phyloP scores from a whole-genome alignment of 257 asterid genomes.

The Rhazya stricta region DNA sequence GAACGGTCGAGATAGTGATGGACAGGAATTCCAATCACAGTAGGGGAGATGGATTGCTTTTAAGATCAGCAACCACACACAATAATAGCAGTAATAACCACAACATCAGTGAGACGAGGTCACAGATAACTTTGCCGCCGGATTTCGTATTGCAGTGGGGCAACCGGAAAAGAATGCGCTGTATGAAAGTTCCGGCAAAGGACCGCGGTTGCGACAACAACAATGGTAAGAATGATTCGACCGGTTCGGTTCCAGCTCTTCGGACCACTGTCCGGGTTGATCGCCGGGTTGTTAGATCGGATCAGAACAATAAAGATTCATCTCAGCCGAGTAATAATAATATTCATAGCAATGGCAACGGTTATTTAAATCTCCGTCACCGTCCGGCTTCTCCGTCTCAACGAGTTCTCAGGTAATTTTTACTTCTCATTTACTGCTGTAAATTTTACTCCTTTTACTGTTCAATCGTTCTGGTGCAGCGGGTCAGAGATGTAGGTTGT shows the following conservation, averaged over 20 bases:
- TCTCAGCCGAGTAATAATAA: conserved; percentile 25
- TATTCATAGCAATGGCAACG: conserved; percentile 27
- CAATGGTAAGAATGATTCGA: conserved; percentile 17
- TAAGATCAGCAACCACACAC: conserved; percentile 36
- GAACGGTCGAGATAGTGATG: conserved; percentile 33
- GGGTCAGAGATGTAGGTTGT: neutral
- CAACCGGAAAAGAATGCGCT: conserved; percentile 64
- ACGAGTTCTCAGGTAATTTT: conserved; percentile 47
- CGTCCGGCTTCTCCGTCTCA: conserved; percentile 67
- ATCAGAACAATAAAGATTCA: conserved; percentile 37
- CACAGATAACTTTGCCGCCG: conserved; percentile 44
- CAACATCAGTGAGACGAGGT: conserved; percentile 32
- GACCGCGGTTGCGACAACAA: conserved; percentile 24
- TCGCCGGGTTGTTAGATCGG: conserved; percentile 62
- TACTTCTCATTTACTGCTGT: neutral
- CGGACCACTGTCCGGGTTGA: conserved; percentile 44
- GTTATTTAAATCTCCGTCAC: conserved; percentile 69
- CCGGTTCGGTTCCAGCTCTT: conserved; percentile 41
- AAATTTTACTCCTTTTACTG: neutral
- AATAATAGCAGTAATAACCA: conserved; percentile 10
- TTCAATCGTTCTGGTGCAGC: too few species aligned
- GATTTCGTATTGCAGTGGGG: conserved; percentile 89
- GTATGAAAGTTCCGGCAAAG: conserved; percentile 69
- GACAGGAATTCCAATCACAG: conserved; percentile 46
- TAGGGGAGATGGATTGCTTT: conserved; percentile 39